Evolutionary conservation across 2,329 filamentous ascomycete genomes (phyloP).

Genomic region (Hirsutella thompsonii): DNA sequence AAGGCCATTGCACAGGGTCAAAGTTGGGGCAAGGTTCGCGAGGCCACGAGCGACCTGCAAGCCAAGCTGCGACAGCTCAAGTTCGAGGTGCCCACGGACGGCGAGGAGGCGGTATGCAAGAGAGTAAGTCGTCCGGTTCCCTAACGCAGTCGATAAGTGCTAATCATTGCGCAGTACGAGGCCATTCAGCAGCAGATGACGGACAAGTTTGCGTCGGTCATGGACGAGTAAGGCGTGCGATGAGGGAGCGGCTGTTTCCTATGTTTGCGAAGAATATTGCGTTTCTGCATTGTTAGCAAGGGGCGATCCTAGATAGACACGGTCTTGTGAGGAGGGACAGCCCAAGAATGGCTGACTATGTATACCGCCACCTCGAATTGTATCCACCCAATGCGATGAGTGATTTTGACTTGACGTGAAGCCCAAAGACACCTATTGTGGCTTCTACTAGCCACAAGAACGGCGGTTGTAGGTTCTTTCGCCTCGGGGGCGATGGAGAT

Average conservation of each 20-base stretch:
- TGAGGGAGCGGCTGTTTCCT: neutral
- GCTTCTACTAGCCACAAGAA: too few species aligned
- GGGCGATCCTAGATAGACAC: conserved; percentile 13
- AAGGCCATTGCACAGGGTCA: conserved; percentile 88
- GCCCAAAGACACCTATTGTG: too few species aligned
- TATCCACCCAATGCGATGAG: conserved; percentile 12
- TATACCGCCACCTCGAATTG: conserved; percentile 12
- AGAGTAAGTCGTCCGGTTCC: conserved; percentile 47
- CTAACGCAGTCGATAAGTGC: conserved; percentile 7
- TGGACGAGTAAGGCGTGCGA: conserved; percentile 62
- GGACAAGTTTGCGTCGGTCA: conserved; percentile 93
- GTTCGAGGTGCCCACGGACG: conserved; percentile 85
- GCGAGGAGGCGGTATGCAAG: conserved; percentile 67
- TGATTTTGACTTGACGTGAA: neutral
- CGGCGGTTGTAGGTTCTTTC: too few species aligned
- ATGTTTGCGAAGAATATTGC: neutral
- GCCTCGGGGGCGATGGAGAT: too few species aligned
- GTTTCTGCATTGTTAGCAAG: conserved; percentile 4
- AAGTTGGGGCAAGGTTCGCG: conserved; percentile 84
- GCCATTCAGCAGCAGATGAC: conserved; percentile 81
- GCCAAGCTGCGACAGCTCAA: conserved; percentile 80
- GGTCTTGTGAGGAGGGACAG: conserved; percentile 1
- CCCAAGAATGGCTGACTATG: conserved; percentile 2
- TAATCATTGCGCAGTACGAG: conserved; percentile 61
- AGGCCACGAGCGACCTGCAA: conserved; percentile 81